These are phyloP conservation scores for Trifolium pratense DNA, from an alignment of 306 rosid species.

Conservation along the genomic window DNA sequence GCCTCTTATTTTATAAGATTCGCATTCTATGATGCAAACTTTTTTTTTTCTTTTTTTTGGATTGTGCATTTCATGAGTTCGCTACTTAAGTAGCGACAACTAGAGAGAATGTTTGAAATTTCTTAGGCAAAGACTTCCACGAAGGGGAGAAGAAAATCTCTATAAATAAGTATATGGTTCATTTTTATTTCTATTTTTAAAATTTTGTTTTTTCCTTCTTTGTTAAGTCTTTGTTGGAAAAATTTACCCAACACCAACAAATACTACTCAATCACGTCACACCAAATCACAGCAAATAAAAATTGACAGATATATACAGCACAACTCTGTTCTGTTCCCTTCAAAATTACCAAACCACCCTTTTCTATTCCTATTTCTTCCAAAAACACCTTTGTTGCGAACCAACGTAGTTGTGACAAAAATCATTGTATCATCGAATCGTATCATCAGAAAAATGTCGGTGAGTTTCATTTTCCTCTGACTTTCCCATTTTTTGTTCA, in stretches of 20 bases:
- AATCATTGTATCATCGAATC: slow-evolving; percentile 15
- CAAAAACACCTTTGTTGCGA: not conserved
- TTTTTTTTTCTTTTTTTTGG: too few species aligned
- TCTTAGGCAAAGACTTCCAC: too few species aligned
- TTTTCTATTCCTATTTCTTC: not conserved
- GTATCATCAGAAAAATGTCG: slow-evolving; percentile 48
- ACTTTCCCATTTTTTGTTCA: slow-evolving; percentile 2
- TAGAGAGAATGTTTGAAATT: too few species aligned
- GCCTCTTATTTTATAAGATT: too few species aligned
- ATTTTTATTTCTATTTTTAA: too few species aligned
- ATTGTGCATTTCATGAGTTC: too few species aligned
- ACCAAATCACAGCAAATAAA: not conserved
- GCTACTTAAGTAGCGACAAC: too few species aligned
- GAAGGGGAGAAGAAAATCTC: too few species aligned
- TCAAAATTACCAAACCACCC: slow-evolving; percentile 14
- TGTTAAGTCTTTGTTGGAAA: not conserved
- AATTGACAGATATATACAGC: slow-evolving; percentile 9
- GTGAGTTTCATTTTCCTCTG: slow-evolving; percentile 40
- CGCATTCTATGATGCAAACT: too few species aligned
- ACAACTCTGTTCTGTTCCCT: not conserved
- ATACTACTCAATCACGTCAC: not conserved
- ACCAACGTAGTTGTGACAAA: slow-evolving; percentile 8
- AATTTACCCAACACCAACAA: not conserved
- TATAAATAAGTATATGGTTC: too few species aligned
- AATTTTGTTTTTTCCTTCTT: not conserved